Evolutionary conservation across 73 alveolate genomes (phyloP).

Genomic region (Paraurostyla sp.): DNA sequence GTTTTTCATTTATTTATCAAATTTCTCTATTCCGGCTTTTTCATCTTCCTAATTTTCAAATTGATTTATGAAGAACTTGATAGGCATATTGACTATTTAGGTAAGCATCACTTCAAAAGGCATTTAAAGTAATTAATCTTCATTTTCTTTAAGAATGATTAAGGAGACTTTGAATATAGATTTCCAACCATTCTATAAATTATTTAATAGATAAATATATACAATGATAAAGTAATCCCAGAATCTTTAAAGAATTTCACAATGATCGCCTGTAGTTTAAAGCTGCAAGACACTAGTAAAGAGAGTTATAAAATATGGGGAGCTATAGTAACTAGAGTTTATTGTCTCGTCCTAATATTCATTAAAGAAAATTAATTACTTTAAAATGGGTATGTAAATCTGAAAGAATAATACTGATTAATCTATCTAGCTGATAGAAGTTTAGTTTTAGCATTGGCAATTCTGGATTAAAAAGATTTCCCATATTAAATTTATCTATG

Average conservation of each 20-base stretch:
- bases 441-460: conserved; percentile 82
- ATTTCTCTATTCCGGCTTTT: neutral
- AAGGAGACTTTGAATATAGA: conserved; percentile 51
- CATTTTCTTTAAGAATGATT: conserved; percentile 23
- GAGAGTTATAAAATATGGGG: conserved; percentile 94
- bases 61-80: conserved; percentile 22
- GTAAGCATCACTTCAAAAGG: conserved; percentile 61
- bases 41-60: conserved; percentile 19
- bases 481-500: conserved; percentile 75
- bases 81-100: conserved; percentile 31
- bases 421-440: conserved; percentile 92
- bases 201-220: neutral
- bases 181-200: conserved; percentile 52
- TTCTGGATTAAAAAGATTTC: conserved; percentile 54
- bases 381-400: conserved; percentile 89
- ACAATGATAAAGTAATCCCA: conserved; percentile 80
- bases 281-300: conserved; percentile 83
- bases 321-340: conserved; percentile 78
- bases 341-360: conserved; percentile 65
- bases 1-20: conserved; percentile 23
- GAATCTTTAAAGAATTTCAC: conserved; percentile 47
- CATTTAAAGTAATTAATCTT: conserved; percentile 40
- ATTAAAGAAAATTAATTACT: neutral
- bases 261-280: conserved; percentile 5
- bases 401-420: conserved; percentile 86